phyloP scores from a whole-genome alignment of 176 grass and related monocot species.

The Sorghum bicolor region Sorghum_bicolor_NCBIv3 NC_012870.2:6303501-6304000 shows the following conservation, averaged over 20 bases:
- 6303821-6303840: conserved; percentile 33
- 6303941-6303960: conserved; percentile 35
- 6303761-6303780: background rate
- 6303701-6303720: background rate
- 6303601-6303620: too few species aligned
- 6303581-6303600: too few species aligned
- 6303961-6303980: conserved; percentile 13
- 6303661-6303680: background rate
- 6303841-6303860: conserved; percentile 43
- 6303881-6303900: background rate
- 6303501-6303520: background rate
- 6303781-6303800: background rate
- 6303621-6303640: background rate
- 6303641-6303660: background rate
- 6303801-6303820: background rate
- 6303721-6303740: background rate
- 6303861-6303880: conserved; percentile 44
- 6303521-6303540: background rate
- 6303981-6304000: conserved; percentile 17
- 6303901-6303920: background rate
- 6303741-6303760: conserved; percentile 30
- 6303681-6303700: background rate
- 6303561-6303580: background rate
- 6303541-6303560: background rate
- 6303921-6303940: conserved; percentile 15